Evolutionary conservation across 2,329 filamentous ascomycete species (phyloP), one percentile per base, ranked within the genome.

Genomic region (Paracorniculantispora psalliotae): DNA sequence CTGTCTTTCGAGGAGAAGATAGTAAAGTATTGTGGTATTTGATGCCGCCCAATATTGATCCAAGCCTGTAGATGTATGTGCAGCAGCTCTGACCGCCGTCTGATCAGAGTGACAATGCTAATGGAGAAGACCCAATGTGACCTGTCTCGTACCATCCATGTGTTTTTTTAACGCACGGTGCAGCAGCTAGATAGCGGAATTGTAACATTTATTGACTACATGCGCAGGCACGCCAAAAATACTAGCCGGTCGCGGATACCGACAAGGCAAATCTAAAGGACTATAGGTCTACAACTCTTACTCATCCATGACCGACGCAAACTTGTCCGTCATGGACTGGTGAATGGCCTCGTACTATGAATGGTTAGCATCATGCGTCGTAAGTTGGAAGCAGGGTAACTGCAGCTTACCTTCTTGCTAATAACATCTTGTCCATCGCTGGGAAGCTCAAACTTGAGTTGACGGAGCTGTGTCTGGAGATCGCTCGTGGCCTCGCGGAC

Each of bases 391-490:
- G n/a, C 21, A 44, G 48, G 57, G 57, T n/a, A n/a, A 41, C n/a
- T 21, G 39, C 49, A 52, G 48, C 82, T 67, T 78, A 91, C 90
- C 86, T 92, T 97, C 84, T 92, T 93, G 68, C 78, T 81, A 63
- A 99, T 82, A 61, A 75, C 82, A 61, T 94, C 88, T 79, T 97
- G 80, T 60, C 91, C 91, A 0, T 99, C 90, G 54, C 83, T 84
- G 6, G 94, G 94, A 63, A 96, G 73, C 82, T 99, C 94, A 69
- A 99, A 99, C 81, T 99, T 99, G 84, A 99, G 92, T 73, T 85
- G 90, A 71, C 93, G 85, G 68, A 99, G 82, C 71, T 91, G 82
- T 62, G 79, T 83, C 79, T 97, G 92, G 66, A 97, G 86, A 25
- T 97, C 93, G 59, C 83, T 80, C 13, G 94, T 99, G 35, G 90